Conservation (phyloP, 805 yeast genomes). For the Candida schatavii region DNA sequence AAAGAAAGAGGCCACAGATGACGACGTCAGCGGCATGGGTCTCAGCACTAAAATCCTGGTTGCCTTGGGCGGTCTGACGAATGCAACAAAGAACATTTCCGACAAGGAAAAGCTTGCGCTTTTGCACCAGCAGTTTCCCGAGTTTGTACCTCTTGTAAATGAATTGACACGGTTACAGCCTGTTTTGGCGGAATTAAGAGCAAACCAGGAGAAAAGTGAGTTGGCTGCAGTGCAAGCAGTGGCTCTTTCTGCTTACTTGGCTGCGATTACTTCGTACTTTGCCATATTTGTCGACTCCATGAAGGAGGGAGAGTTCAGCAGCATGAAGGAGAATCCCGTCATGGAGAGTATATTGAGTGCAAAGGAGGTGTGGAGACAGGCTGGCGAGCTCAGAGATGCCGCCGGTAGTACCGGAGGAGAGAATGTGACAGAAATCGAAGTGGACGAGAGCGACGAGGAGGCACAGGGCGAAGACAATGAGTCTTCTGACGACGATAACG, state of each 20-base stretch:
- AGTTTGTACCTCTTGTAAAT: conserved; percentile 69
- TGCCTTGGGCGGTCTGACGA: background rate
- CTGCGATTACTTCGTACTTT: conserved; percentile 74
- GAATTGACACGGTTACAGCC: conserved; percentile 44
- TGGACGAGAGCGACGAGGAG: conserved; percentile 7
- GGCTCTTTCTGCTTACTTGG: conserved; percentile 77
- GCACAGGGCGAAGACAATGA: conserved; percentile 12
- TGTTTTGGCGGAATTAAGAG: conserved; percentile 9
- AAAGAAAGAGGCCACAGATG: conserved; percentile 48
- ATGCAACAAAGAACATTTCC: background rate
- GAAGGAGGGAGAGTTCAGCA: conserved; percentile 48
- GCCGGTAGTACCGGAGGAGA: background rate
- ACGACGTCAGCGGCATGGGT: conserved; percentile 14
- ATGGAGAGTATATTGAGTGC: conserved; percentile 84
- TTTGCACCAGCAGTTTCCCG: conserved; percentile 71
- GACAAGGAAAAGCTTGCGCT: conserved; percentile 50
- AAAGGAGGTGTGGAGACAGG: conserved; percentile 89
- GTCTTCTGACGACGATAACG: conserved; percentile 15
- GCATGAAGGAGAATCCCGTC: conserved; percentile 82
- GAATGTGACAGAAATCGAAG: conserved; percentile 2
- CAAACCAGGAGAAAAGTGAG: conserved; percentile 18
- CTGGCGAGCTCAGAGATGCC: conserved; percentile 41
- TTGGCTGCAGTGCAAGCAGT: conserved; percentile 50
- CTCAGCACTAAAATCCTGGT: background rate
- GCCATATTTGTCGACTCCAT: conserved; percentile 65